A percentile compares a stretch with the other conserved stretches of the same genome.
Evolutionary conservation across 1,284 basidiomycete genomes (phyloP).

Genomic region (Apiotrichum porosum): DNA sequence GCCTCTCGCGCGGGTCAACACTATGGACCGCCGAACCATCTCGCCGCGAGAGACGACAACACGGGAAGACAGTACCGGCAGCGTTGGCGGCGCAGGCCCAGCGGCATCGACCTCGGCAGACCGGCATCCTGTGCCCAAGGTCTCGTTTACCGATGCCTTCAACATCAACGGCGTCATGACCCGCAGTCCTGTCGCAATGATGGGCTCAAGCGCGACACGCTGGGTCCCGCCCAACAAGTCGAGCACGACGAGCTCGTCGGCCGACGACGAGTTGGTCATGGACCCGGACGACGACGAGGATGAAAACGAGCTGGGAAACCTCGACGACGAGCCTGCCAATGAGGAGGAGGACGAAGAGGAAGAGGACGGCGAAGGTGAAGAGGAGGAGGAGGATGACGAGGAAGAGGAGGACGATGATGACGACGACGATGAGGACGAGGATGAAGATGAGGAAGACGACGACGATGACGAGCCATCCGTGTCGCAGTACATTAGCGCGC

Average conservation of each 20-base stretch:
- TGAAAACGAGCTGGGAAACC: background rate
- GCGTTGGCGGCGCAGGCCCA: background rate
- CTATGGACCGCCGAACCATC: slow-evolving; percentile 1
- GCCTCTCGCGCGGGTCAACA: background rate
- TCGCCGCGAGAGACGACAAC: background rate
- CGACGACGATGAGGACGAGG: slow-evolving; percentile 35
- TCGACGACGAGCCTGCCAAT: slow-evolving; percentile 4
- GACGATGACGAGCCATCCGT: slow-evolving; percentile 30
- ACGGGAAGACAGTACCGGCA: background rate
- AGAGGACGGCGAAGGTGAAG: slow-evolving; percentile 29
- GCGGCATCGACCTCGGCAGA: background rate
- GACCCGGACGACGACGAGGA: slow-evolving; percentile 1
- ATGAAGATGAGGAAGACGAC: slow-evolving; percentile 39
- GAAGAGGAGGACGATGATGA: slow-evolving; percentile 32
- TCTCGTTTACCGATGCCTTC: slow-evolving; percentile 9
- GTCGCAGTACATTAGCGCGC: slow-evolving; percentile 43
- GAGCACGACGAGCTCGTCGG: background rate
- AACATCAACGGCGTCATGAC: background rate
- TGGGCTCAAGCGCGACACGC: background rate
- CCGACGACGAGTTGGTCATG: background rate
- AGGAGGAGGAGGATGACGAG: slow-evolving; percentile 31
- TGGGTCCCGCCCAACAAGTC: background rate
- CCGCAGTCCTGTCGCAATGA: background rate
- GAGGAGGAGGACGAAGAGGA: slow-evolving; percentile 21
- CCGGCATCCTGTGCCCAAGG: no score